Conservation (phyloP, 1,284 basidiomycete species). For the Porogramme epimiltina region DNA sequence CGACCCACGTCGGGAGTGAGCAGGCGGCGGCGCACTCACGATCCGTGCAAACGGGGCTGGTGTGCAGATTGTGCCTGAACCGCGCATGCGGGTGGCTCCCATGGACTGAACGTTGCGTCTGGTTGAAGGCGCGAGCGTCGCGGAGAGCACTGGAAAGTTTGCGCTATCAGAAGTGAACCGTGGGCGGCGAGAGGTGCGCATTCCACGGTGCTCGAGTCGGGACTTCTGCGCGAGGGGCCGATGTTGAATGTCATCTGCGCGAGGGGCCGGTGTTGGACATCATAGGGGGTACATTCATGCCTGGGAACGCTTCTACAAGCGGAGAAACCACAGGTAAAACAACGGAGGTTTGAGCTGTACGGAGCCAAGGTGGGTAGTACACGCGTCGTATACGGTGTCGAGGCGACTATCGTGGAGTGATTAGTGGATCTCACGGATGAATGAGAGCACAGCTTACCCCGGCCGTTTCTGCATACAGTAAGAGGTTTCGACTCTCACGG, state of each 20-base stretch:
- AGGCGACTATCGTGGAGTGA: background rate
- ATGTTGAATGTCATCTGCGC: background rate
- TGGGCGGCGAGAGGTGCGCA: too few species aligned
- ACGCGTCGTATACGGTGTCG: background rate
- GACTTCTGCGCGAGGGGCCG: background rate
- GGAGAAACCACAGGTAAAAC: constrained; percentile 1
- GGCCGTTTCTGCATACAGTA: background rate
- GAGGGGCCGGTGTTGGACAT: background rate
- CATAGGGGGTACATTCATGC: background rate
- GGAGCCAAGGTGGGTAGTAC: background rate
- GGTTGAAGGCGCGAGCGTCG: too few species aligned
- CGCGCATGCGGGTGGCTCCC: too few species aligned
- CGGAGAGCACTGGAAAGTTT: too few species aligned
- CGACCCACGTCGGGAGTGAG: too few species aligned
- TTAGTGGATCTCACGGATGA: background rate
- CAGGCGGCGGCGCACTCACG: too few species aligned
- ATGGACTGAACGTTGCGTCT: too few species aligned
- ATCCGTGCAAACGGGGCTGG: too few species aligned
- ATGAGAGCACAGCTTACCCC: background rate
- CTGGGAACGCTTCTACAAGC: background rate
- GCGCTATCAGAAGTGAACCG: too few species aligned
- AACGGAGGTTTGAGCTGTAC: background rate
- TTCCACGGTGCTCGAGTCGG: background rate
- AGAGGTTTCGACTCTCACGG: background rate
- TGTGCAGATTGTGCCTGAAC: too few species aligned